Conservation (phyloP, 768 basidiomycete species). For the Suillus discolor region DNA sequence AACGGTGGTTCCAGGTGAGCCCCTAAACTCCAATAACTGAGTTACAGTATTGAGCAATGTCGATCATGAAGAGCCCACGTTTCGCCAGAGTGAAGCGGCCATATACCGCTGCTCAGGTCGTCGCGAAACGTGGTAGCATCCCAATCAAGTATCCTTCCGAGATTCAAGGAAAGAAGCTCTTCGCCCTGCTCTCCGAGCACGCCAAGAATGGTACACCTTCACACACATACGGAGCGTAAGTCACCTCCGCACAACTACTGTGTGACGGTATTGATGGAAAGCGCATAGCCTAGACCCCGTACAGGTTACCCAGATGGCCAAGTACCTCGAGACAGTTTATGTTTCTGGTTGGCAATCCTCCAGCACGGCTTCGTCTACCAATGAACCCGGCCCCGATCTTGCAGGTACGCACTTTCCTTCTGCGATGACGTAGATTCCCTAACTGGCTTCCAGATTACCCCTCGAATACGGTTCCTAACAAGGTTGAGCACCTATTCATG, state of each 20-base stretch:
- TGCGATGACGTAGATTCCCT: neutral
- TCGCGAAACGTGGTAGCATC: slow-evolving; percentile 90
- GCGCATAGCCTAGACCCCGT: slow-evolving; percentile 90
- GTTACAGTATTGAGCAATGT: neutral
- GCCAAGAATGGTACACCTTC: slow-evolving; percentile 78
- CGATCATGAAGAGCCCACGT: slow-evolving; percentile 68
- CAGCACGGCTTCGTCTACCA: slow-evolving; percentile 89
- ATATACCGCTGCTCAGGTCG: slow-evolving; percentile 92
- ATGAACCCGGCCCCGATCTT: slow-evolving; percentile 98
- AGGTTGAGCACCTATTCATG: slow-evolving; percentile 97
- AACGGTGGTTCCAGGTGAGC: slow-evolving; percentile 91
- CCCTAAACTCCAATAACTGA: slow-evolving; percentile 12
- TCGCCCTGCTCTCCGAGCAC: slow-evolving; percentile 72
- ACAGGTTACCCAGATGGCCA: slow-evolving; percentile 98
- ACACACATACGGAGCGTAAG: slow-evolving; percentile 98
- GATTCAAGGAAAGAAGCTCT: slow-evolving; percentile 85
- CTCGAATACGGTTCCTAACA: slow-evolving; percentile 97
- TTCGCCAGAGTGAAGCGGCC: slow-evolving; percentile 88
- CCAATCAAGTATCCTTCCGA: slow-evolving; percentile 86
- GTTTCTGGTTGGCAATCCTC: slow-evolving; percentile 97
- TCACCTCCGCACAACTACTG: slow-evolving; percentile 25
- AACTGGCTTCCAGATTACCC: slow-evolving; percentile 74
- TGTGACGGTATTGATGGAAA: slow-evolving; percentile 7
- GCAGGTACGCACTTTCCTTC: slow-evolving; percentile 58
- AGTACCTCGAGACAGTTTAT: slow-evolving; percentile 97